Percentiles rank a stretch among this genome's conserved stretches.
Evolutionary conservation across 2,329 filamentous ascomycete species (phyloP).

Genomic region (Clarireedia homoeocarpa): DNA sequence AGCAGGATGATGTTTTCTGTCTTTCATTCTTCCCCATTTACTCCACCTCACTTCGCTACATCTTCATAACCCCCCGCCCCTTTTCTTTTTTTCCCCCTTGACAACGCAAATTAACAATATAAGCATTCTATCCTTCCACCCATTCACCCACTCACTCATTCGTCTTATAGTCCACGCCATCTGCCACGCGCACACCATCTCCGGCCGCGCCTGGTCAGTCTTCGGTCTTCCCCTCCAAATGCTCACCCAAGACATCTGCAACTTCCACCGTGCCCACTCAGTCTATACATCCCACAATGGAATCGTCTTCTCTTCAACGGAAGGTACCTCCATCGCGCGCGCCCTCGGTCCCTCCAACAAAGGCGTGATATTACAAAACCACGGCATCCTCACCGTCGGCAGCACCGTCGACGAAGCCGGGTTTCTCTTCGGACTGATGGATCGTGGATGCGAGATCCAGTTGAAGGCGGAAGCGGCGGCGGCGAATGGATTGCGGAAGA

Average conservation of each 20-base stretch:
- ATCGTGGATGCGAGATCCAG: slow-evolving; percentile 62
- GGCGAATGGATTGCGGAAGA: slow-evolving; percentile 44
- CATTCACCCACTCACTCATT: neutral
- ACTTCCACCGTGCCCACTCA: slow-evolving; percentile 56
- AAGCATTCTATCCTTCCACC: too few species aligned
- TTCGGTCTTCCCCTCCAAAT: slow-evolving; percentile 61
- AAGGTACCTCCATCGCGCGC: slow-evolving; percentile 55
- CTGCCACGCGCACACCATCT: slow-evolving; percentile 60
- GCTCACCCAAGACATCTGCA: slow-evolving; percentile 60
- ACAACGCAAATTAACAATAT: too few species aligned
- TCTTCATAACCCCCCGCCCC: neutral
- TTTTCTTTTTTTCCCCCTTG: too few species aligned
- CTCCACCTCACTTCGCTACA: neutral
- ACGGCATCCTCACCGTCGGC: slow-evolving; percentile 65
- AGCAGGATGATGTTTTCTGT: too few species aligned
- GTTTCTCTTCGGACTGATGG: slow-evolving; percentile 61
- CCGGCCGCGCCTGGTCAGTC: slow-evolving; percentile 43
- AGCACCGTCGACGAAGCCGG: slow-evolving; percentile 66
- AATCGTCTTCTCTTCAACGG: slow-evolving; percentile 53
- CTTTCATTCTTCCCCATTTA: neutral
- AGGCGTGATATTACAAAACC: slow-evolving; percentile 60
- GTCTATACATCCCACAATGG: slow-evolving; percentile 60
- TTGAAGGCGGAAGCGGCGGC: slow-evolving; percentile 60
- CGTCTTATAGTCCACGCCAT: slow-evolving; percentile 43
- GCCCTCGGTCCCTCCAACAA: slow-evolving; percentile 52